Evolutionary conservation across 1,284 basidiomycete species (phyloP).

Genomic region (Mycena sp.): DNA sequence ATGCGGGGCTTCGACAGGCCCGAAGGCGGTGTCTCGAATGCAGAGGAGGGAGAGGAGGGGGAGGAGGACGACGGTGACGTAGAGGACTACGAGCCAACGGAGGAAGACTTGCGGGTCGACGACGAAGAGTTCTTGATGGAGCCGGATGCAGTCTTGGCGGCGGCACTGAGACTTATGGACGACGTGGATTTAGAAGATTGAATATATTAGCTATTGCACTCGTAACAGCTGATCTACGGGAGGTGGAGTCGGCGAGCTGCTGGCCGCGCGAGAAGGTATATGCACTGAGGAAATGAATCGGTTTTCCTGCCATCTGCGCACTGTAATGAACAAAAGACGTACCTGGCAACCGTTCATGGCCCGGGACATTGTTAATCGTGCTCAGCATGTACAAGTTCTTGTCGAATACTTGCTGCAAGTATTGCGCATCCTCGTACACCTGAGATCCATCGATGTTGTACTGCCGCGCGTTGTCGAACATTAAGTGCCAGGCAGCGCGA

Average conservation of each 20-base stretch:
- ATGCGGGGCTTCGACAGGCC: slow-evolving; percentile 6
- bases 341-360: neutral
- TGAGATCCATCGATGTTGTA: neutral
- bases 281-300: neutral
- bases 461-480: slow-evolving; percentile 3
- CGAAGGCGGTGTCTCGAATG: neutral
- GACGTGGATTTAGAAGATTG: neutral
- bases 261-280: neutral
- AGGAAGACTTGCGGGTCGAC: too few relatives aligned
- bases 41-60: neutral
- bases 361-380: neutral
- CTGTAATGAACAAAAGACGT: neutral
- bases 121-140: slow-evolving; percentile 18
- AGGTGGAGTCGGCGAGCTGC: neutral
- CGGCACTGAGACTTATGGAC: neutral
- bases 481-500: neutral
- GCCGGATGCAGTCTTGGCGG: neutral
- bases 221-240: neutral
- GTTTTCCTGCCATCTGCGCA: too few relatives aligned
- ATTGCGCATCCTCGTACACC: slow-evolving; percentile 1
- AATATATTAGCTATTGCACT: neutral
- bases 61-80: neutral
- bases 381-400: neutral
- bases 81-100: slow-evolving; percentile 10
- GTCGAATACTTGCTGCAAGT: slow-evolving; percentile 14